phyloP scores from a whole-genome alignment of 306 rosid genomes.

The Rosa lucieae region DNA sequence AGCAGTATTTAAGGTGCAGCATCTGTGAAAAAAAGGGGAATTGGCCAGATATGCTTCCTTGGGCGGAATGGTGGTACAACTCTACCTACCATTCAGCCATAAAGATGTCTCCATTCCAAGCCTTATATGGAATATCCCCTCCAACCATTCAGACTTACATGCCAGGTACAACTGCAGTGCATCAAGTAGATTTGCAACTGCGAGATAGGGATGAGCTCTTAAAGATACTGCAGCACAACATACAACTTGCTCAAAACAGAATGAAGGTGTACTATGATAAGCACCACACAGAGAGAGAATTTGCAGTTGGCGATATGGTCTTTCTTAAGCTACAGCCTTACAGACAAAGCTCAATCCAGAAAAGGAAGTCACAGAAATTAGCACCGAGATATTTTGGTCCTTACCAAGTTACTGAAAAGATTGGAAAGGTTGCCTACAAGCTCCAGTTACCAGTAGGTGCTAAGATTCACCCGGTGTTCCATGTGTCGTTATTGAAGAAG shows the following conservation, averaged over 20 bases:
- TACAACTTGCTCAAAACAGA: too few species aligned
- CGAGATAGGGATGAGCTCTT: too few species aligned
- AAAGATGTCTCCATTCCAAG: neutral
- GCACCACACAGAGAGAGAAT: too few species aligned
- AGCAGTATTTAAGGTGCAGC: neutral
- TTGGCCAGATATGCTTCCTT: neutral
- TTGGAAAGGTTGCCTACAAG: neutral
- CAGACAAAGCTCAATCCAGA: neutral
- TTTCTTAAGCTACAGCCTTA: neutral
- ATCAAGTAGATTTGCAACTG: too few species aligned
- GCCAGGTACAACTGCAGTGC: too few species aligned
- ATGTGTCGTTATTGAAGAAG: too few species aligned
- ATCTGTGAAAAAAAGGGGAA: neutral
- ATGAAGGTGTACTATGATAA: too few species aligned
- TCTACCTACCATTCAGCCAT: neutral
- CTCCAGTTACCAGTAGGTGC: neutral
- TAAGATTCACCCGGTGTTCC: too few species aligned
- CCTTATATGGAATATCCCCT: neutral
- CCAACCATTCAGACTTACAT: too few species aligned
- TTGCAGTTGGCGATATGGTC: neutral
- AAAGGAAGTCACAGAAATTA: neutral
- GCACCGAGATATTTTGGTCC: neutral
- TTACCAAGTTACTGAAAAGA: neutral
- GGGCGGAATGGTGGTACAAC: neutral
- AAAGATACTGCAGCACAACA: too few species aligned